A percentile compares a stretch with the other conserved stretches of the same genome.
phyloP scores from a whole-genome alignment of 306 rosid genomes.

The Castanopsis chinensis region DNA sequence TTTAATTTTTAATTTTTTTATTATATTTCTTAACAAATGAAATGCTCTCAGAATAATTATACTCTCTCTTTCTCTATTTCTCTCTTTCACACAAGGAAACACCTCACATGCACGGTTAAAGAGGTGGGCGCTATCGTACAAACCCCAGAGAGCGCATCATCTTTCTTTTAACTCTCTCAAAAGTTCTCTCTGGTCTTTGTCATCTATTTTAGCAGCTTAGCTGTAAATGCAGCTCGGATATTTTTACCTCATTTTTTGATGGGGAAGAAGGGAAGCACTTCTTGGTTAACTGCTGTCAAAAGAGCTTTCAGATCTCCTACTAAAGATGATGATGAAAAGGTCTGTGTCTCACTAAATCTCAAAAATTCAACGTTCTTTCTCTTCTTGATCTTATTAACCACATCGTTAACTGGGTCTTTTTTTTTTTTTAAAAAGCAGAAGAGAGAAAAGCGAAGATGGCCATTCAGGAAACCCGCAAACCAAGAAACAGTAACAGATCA shows the following conservation, averaged over 20 bases:
- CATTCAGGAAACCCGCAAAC: conserved; percentile 63
- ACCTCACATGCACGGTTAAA: conserved; percentile 15
- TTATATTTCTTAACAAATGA: background rate
- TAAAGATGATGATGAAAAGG: conserved; percentile 91
- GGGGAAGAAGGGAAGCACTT: conserved; percentile 91
- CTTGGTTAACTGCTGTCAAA: conserved; percentile 98
- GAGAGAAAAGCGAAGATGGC: conserved; percentile 88
- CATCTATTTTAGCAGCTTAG: conserved; percentile 13
- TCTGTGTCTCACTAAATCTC: background rate
- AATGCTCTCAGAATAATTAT: background rate
- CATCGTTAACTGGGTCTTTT: background rate
- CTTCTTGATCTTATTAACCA: background rate
- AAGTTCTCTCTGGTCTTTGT: conserved; percentile 28
- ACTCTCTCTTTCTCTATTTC: conserved; percentile 13
- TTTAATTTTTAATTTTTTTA: background rate
- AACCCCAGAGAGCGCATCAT: conserved; percentile 17
- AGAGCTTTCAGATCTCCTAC: conserved; percentile 99
- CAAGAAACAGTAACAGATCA: conserved; percentile 46
- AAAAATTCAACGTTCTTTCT: background rate
- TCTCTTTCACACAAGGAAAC: background rate
- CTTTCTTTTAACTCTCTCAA: background rate
- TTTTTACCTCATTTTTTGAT: conserved; percentile 45
- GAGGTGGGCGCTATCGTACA: conserved; percentile 17
- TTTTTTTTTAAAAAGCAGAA: conserved; percentile 37
- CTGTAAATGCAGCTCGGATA: conserved; percentile 51